Conservation (phyloP, 768 basidiomycete genomes). For the Russula compacta region DNA sequence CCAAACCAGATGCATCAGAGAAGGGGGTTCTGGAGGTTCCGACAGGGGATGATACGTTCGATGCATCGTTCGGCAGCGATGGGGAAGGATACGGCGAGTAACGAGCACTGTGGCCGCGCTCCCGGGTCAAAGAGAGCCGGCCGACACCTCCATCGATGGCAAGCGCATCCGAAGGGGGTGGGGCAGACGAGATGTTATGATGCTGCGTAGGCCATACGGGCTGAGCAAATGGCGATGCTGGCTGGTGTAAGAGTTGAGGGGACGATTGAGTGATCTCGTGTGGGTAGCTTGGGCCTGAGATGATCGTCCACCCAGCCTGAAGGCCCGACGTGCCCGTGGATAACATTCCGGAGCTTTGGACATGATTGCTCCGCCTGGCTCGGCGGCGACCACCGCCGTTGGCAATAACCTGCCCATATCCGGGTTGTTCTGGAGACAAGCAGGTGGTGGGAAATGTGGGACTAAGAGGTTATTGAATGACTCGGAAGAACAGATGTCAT, state of each 20-base stretch:
- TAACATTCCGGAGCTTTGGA: slow-evolving; percentile 5
- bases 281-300: slow-evolving; percentile 16
- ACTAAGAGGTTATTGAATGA: slow-evolving; percentile 30
- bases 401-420: slow-evolving; percentile 76
- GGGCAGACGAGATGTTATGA: background rate
- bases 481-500: slow-evolving; percentile 9
- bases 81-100: slow-evolving; percentile 41
- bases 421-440: slow-evolving; percentile 75
- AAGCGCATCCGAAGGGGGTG: slow-evolving; percentile 16
- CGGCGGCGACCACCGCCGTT: slow-evolving; percentile 21
- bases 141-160: slow-evolving; percentile 22
- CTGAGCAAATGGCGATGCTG: slow-evolving; percentile 5
- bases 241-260: slow-evolving; percentile 1
- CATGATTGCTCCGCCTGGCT: slow-evolving; percentile 14
- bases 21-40: slow-evolving; percentile 31
- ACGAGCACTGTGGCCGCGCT: slow-evolving; percentile 24
- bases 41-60: slow-evolving; percentile 27
- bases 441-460: slow-evolving; percentile 81
- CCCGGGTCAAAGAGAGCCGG: slow-evolving; percentile 28
- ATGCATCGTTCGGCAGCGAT: slow-evolving; percentile 22
- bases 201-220: slow-evolving; percentile 1
- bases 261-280: slow-evolving; percentile 7
- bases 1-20: slow-evolving; percentile 14
- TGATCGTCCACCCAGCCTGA: slow-evolving; percentile 20
- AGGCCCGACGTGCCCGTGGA: slow-evolving; percentile 9